Evolutionary conservation across 306 rosid species (phyloP).

Genomic region (Quercus mongolica): DNA sequence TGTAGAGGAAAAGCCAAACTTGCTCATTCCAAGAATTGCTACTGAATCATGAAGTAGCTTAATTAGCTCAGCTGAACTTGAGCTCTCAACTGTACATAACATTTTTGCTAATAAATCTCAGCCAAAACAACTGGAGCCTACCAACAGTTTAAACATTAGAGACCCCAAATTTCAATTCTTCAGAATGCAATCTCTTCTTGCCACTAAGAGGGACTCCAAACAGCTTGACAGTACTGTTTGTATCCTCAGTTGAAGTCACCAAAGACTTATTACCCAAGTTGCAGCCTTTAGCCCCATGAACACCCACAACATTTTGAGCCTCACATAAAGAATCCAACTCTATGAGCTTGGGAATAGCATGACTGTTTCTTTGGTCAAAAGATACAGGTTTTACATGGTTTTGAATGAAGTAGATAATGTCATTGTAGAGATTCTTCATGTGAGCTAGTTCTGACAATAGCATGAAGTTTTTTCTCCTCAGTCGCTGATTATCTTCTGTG

Average conservation of each 20-base stretch:
- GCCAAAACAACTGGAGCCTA: slow-evolving; percentile 11
- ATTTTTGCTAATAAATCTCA: slow-evolving; percentile 1
- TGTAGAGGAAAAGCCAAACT: background rate
- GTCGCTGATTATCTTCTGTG: slow-evolving; percentile 65
- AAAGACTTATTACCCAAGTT: slow-evolving; percentile 17
- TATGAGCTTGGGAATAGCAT: slow-evolving; percentile 33
- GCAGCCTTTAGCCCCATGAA: slow-evolving; percentile 6
- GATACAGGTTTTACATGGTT: slow-evolving; percentile 62
- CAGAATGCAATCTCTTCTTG: slow-evolving; percentile 51
- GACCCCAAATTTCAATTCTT: background rate
- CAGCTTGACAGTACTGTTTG: slow-evolving; percentile 37
- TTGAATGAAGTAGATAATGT: slow-evolving; percentile 71
- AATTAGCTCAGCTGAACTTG: slow-evolving; percentile 8
- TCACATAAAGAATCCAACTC: slow-evolving; percentile 43
- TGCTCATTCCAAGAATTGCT: background rate
- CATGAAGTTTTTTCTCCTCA: slow-evolving; percentile 63
- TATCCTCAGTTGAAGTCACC: slow-evolving; percentile 16
- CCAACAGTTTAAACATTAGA: background rate
- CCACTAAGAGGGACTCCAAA: slow-evolving; percentile 65
- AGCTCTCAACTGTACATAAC: slow-evolving; percentile 30
- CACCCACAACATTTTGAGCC: background rate
- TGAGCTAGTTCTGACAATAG: slow-evolving; percentile 68
- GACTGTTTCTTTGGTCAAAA: slow-evolving; percentile 21
- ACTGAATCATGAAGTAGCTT: slow-evolving; percentile 1
- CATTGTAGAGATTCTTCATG: slow-evolving; percentile 82